Conservation (phyloP, 805 yeast genomes). For the Teunomyces funiuensis region DNA sequence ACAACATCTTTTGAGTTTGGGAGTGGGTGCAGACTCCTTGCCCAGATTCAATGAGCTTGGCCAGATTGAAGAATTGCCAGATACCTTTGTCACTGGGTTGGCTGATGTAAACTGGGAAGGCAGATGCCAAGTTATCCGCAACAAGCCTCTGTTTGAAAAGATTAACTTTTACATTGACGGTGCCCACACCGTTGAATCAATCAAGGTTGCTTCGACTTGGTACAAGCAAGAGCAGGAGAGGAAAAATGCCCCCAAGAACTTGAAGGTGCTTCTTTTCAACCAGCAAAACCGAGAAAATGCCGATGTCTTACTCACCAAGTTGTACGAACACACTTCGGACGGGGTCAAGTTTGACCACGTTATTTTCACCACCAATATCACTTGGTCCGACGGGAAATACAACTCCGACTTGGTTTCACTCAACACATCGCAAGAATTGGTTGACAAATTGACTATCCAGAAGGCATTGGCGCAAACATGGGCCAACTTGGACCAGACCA, state of each 20-base stretch:
- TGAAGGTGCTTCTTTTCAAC: constrained; percentile 71
- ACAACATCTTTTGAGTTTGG: constrained; percentile 55
- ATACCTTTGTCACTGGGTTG: constrained; percentile 57
- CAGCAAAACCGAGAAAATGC: constrained; percentile 91
- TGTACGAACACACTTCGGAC: constrained; percentile 42
- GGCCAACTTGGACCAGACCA: constrained; percentile 48
- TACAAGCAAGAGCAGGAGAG: constrained; percentile 35
- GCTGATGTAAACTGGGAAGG: constrained; percentile 88
- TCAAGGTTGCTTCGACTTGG: constrained; percentile 83
- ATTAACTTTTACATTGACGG: constrained; percentile 90
- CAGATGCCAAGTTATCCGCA: constrained; percentile 74
- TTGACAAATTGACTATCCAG: constrained; percentile 81
- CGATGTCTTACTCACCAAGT: constrained; percentile 53
- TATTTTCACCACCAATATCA: constrained; percentile 86
- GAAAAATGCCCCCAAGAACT: constrained; percentile 26
- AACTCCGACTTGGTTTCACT: constrained; percentile 81
- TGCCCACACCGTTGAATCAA: constrained; percentile 90
- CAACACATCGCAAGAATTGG: constrained; percentile 76
- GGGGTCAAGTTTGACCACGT: constrained; percentile 65
- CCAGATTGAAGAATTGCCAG: constrained; percentile 40
- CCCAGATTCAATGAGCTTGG: constrained; percentile 20
- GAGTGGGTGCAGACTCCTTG: constrained; percentile 30
- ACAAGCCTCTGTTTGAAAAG: constrained; percentile 35
- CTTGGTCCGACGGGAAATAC: constrained; percentile 82
- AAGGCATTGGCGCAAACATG: constrained; percentile 70